phyloP scores from a whole-genome alignment of 495 filamentous ascomycete species.

The Cercophora samala region DNA sequence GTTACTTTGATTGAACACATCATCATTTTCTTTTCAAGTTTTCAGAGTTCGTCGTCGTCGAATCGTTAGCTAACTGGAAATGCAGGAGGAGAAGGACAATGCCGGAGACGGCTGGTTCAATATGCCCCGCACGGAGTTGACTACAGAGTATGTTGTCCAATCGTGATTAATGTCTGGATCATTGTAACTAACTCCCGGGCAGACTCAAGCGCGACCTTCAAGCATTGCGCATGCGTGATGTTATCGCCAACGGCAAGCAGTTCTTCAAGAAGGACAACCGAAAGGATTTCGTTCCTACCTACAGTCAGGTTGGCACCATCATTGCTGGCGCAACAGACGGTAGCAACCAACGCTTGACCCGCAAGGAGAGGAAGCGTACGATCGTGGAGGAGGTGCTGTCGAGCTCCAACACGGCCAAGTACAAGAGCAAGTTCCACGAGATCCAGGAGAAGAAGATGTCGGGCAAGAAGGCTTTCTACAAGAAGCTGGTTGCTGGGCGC shows the following conservation, averaged over 20 bases:
- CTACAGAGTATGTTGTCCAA: conserved; percentile 59
- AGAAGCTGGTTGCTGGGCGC: conserved; percentile 32
- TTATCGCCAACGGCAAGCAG: conserved; percentile 77
- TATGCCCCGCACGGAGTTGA: conserved; percentile 77
- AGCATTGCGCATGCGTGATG: conserved; percentile 79
- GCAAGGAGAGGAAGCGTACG: conserved; percentile 83
- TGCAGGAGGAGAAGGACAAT: conserved; percentile 42
- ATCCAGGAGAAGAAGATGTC: conserved; percentile 35
- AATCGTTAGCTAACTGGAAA: conserved; percentile 21
- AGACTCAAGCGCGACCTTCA: conserved; percentile 77
- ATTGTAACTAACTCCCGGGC: neutral
- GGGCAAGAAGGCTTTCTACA: conserved; percentile 32
- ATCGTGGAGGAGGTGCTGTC: conserved; percentile 86
- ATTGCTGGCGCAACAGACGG: conserved; percentile 88
- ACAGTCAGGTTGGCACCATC: conserved; percentile 83
- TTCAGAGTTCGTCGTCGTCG: neutral
- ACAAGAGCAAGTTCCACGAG: conserved; percentile 37
- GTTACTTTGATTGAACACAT: conserved; percentile 86
- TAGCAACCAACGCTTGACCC: conserved; percentile 70
- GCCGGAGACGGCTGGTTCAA: conserved; percentile 77
- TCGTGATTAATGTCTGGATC: neutral
- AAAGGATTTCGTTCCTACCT: conserved; percentile 67
- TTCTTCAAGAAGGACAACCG: conserved; percentile 79
- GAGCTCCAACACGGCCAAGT: conserved; percentile 46
- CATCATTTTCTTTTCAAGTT: conserved; percentile 3